Conservation (phyloP, 140 eudicot genomes). For the Senecio squalidus region DNA sequence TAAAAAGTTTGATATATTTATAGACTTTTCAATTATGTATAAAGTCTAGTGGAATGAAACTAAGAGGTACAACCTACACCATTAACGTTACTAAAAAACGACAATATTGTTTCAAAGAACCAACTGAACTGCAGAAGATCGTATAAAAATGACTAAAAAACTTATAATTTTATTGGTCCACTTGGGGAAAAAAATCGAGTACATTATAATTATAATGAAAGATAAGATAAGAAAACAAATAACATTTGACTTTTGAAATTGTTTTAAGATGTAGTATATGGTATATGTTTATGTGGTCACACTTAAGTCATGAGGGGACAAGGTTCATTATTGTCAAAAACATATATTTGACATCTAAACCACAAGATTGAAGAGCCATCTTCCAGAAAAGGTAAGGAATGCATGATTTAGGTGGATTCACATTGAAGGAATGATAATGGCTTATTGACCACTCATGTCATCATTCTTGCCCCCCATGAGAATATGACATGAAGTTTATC, state of each 20-base stretch:
- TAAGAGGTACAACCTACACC: not conserved
- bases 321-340: not conserved
- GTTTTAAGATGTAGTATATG: not conserved
- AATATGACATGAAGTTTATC: too few species aligned
- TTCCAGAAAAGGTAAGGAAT: not conserved
- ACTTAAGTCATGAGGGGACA: not conserved
- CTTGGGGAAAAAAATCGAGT: constrained; percentile 38
- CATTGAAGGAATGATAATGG: not conserved
- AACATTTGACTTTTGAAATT: not conserved
- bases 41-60: not conserved
- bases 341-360: not conserved
- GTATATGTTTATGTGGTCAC: not conserved
- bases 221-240: too few species aligned
- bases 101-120: constrained; percentile 56
- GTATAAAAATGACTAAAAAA: constrained; percentile 37
- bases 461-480: too few species aligned
- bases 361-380: constrained; percentile 1
- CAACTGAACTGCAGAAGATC: constrained; percentile 75
- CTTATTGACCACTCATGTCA: not conserved
- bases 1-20: too few species aligned
- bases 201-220: constrained; percentile 19
- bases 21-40: not conserved
- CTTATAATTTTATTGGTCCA: constrained; percentile 56
- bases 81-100: not conserved
- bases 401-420: not conserved